These are phyloP conservation scores for Fusarium sp. DNA, from an alignment of 2,329 filamentous ascomycete species.

Conservation along the genomic window DNA sequence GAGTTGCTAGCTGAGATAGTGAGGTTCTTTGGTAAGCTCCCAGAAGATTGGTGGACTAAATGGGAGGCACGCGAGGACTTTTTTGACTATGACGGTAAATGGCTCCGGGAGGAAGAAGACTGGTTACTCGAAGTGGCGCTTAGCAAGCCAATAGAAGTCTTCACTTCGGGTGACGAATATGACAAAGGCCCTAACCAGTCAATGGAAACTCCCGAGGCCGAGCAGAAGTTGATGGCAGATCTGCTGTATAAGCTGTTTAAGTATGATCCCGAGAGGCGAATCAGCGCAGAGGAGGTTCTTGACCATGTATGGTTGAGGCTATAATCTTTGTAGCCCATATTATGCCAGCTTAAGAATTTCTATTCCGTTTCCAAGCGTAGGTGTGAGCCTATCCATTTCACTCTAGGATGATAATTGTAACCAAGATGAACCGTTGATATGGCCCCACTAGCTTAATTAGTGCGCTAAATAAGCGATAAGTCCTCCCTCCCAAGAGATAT, in stretches of 20 bases:
- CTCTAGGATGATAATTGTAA: too few relatives aligned
- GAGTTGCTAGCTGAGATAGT: constrained; percentile 50
- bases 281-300: constrained; percentile 29
- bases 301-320: constrained; percentile 46
- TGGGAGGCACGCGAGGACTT: constrained; percentile 46
- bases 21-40: constrained; percentile 51
- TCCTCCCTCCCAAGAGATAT: too few relatives aligned
- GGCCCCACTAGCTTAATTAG: too few relatives aligned
- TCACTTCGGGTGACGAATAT: neutral
- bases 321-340: neutral
- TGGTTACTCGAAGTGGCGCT: constrained; percentile 24
- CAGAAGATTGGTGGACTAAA: constrained; percentile 50
- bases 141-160: constrained; percentile 2
- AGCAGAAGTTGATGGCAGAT: constrained; percentile 47
- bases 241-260: constrained; percentile 43
- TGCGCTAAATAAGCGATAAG: too few relatives aligned
- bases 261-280: constrained; percentile 39
- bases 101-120: constrained; percentile 1
- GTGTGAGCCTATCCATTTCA: too few relatives aligned
- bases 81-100: constrained; percentile 42
- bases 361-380: too few relatives aligned
- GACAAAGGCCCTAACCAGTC: neutral
- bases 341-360: too few relatives aligned
- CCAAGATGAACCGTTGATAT: too few relatives aligned
- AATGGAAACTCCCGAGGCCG: constrained; percentile 19